These are phyloP conservation scores for Ophiostoma fasciatum DNA, from an alignment of 2,329 filamentous ascomycete species.

Conservation along the genomic window DNA sequence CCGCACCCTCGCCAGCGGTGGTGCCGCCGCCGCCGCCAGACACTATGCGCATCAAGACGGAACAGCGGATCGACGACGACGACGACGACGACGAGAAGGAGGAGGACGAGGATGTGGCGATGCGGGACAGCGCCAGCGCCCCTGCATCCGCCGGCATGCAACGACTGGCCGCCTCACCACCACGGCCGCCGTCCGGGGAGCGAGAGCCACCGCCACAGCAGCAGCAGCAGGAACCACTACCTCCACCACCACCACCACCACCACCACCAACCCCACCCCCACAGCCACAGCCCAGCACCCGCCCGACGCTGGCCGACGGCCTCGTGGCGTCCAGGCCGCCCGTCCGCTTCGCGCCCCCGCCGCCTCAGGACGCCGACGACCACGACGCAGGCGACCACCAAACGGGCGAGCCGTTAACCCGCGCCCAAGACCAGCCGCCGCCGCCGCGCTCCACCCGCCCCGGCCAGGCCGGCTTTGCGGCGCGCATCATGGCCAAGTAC, in stretches of 20 bases:
- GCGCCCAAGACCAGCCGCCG: slow-evolving; percentile 11
- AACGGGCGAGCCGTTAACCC: slow-evolving; percentile 1
- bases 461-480: slow-evolving; percentile 71
- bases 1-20: too few species aligned
- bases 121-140: too few species aligned
- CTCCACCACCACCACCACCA: neutral
- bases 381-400: slow-evolving; percentile 12
- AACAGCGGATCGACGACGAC: too few species aligned
- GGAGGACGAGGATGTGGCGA: too few species aligned
- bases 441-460: slow-evolving; percentile 45
- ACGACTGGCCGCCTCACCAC: too few species aligned
- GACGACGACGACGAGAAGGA: too few species aligned
- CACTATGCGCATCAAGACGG: too few species aligned
- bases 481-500: slow-evolving; percentile 82
- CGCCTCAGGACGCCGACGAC: neutral
- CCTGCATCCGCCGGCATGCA: too few species aligned
- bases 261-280: neutral
- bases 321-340: slow-evolving; percentile 63
- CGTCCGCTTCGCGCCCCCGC: slow-evolving; percentile 46
- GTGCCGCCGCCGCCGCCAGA: too few species aligned
- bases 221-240: slow-evolving; percentile 23
- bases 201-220: too few species aligned
- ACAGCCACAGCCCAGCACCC: slow-evolving; percentile 17
- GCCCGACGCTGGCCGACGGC: slow-evolving; percentile 15
- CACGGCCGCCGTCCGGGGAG: too few species aligned